Base-by-base conservation (phyloP, 148 eudicot species). In the Rhododendron henanense region DNA sequence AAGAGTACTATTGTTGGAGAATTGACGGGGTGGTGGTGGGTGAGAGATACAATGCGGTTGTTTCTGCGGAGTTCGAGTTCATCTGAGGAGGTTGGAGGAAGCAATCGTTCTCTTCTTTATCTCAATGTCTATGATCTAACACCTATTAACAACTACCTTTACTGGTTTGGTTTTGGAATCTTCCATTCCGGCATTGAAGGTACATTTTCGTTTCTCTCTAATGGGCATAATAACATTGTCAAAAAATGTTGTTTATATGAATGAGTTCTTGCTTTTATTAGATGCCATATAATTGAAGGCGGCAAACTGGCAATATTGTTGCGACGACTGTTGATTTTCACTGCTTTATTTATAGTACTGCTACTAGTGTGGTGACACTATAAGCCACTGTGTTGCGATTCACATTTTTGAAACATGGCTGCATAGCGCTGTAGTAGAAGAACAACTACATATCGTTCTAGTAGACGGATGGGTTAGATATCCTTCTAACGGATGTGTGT, bases 71-170 rank as follows among this genome's bases (percentile, higher is more conserved):
- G 45, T 21, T 74, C 45, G 47, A 74, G 78, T 74, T 74, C 78
- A 0, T 74, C 78, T 8, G 37, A 37, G 45, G 78, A 35, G 45
- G 39, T 10, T 3, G 76, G 78, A 74, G 45, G 78, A 74, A 31
- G 78, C 78, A 86, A 88, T 82, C 75, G 91, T 19, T 83, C 87
- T 13, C 83, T 87, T 78, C 84, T 92, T 86, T 94, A 91, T 88
- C 91, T 94, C n/a, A 94, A 94, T 88, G 96, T 94, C 21, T 94
- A 94, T 86, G 96, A 94, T 90, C 90, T 94, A 37, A 92, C 96
- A 55, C 91, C 93, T 82, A 89, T 92, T 14, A 94, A 94, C 90
- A 81, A 90, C 63, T 94, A 91, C 85, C 89, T 94, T 85, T 94
- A 90, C 84, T 94, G 96, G 96, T 80, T 88, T 9, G 96, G 96